Base-by-base conservation (phyloP, 768 basidiomycete genomes). In the Russula griseocarnosa region DNA sequence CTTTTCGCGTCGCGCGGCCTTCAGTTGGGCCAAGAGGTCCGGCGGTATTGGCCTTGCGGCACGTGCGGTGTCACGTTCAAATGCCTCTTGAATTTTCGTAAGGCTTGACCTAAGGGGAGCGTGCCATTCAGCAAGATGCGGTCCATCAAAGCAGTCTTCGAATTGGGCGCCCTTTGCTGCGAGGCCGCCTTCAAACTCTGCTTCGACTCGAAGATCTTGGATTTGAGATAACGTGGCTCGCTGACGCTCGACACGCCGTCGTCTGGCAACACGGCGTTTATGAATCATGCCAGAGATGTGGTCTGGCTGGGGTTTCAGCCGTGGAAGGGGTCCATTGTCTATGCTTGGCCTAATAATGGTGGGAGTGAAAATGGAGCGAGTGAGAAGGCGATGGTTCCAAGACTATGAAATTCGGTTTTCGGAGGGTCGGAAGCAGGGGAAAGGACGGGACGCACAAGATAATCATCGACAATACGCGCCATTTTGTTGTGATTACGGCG, bases 281-380 rank as follows among this genome's bases (percentile, higher is more conserved):
- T 75, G 71, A 38, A 95, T 90, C 77, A 94, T 91, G 72, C 82
- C 81, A 1, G 82, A 79, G 51, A 94, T 82, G n/a, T 81, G 77
- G 5, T 75, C 69, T 0, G 95, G 94, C 66, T 96, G 92, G 0
- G 90, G 92, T 46, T 81, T 84, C 68, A 97, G 76, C 0, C 90
- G 84, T 0, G 92, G 92, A 16, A 97, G 80, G 1, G 92, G 90
- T 0, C 75, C 78, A 71, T 92, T 84, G 74, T 75, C 83, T 9
- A 82, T 57, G 0, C 86, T 79, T 0, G 92, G 82, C 13, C 83
- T 84, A n/a, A 92, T 71, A 71, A 83, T 82, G 2, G 79, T 81
- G 5, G 92, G 89, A 8, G 90, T 92, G 63, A 92, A 74, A 38
- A 87, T 85, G 14, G 89, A 86, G 4, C 85, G 82, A 24, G 78